Evolutionary conservation across 768 basidiomycete species (phyloP), one percentile per base, ranked within the genome.

Genomic region (Ramaria rubella): DNA sequence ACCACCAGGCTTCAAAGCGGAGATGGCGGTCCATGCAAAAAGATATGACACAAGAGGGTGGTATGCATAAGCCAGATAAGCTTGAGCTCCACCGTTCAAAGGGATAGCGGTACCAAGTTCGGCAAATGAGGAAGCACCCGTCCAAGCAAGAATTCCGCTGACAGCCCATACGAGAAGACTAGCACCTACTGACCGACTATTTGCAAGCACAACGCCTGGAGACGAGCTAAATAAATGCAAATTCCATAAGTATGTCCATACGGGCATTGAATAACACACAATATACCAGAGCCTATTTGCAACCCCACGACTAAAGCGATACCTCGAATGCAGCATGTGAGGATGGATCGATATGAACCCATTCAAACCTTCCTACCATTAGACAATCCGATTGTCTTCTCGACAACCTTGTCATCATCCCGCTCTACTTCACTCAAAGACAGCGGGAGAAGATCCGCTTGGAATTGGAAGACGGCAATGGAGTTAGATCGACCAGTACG

Each of bases 241-340:
- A 48, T 5, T 42, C 40, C 23, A 21, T 14, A 21, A 6, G 8
- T 21, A 2, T 42, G 11, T n/a, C n/a, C n/a, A n/a, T 6, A 42
- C 23, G 27, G 43, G 19, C 45, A 3, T 29, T 30, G 15, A 23
- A 21, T n/a, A 21, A 67, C 86, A 61, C 65, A 92, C 90, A 95
- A 96, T 58, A 96, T 96, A 31, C 93, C 93, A 15, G 92, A 94
- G 17, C 93, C 93, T 70, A 92, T 89, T 84, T 94, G 92, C 62
- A 82, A 70, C 6, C 93, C 91, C 17, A 89, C 83, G 60, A 94
- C 80, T 42, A 96, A 73, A 27, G 88, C 92, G 61, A 95, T 81
- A n/a, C 88, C 92, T 91, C 61, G 30, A 31, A 21, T n/a, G 19
- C 21, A n/a, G 61, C 38, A 44, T 23, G 31, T 33, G 44, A 52